Conservation (phyloP, 2,329 filamentous ascomycete species). For the Diaporthe velutina region DNA sequence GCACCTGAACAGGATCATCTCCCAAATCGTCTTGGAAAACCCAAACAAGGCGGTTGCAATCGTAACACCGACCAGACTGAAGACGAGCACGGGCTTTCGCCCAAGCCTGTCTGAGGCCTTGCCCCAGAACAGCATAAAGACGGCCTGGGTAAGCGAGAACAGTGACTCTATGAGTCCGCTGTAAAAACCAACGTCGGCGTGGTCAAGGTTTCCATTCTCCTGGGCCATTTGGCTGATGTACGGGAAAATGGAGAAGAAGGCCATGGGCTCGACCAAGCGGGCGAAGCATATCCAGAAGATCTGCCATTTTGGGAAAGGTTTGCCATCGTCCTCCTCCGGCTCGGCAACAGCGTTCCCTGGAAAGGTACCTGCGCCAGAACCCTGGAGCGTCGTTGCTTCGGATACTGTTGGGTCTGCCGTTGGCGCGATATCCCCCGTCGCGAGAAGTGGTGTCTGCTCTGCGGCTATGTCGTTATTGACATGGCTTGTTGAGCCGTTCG, state of each 20-base stretch:
- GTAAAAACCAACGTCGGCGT: conserved; percentile 83
- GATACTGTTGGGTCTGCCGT: conserved; percentile 41
- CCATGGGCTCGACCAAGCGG: conserved; percentile 79
- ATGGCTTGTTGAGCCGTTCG: background rate
- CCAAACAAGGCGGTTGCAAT: conserved; percentile 76
- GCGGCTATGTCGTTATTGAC: conserved; percentile 36
- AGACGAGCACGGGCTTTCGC: conserved; percentile 79
- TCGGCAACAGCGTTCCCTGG: conserved; percentile 28
- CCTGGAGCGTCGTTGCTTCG: conserved; percentile 41
- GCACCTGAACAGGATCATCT: conserved; percentile 82
- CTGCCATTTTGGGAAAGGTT: conserved; percentile 71
- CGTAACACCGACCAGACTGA: conserved; percentile 74
- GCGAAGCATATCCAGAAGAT: conserved; percentile 81
- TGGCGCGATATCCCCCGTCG: conserved; percentile 39
- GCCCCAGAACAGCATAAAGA: conserved; percentile 84
- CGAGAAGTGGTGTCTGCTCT: conserved; percentile 51
- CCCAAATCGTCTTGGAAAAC: conserved; percentile 72
- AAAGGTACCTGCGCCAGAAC: conserved; percentile 38
- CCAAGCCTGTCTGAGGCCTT: conserved; percentile 75
- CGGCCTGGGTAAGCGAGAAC: conserved; percentile 81
- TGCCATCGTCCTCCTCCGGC: conserved; percentile 48
- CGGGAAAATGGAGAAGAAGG: conserved; percentile 87
- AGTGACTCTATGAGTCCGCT: conserved; percentile 80
- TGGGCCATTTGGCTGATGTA: conserved; percentile 85
- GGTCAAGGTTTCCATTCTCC: conserved; percentile 70